Evolutionary conservation across 768 basidiomycete genomes (phyloP).

Genomic region (Mycena filopes): DNA sequence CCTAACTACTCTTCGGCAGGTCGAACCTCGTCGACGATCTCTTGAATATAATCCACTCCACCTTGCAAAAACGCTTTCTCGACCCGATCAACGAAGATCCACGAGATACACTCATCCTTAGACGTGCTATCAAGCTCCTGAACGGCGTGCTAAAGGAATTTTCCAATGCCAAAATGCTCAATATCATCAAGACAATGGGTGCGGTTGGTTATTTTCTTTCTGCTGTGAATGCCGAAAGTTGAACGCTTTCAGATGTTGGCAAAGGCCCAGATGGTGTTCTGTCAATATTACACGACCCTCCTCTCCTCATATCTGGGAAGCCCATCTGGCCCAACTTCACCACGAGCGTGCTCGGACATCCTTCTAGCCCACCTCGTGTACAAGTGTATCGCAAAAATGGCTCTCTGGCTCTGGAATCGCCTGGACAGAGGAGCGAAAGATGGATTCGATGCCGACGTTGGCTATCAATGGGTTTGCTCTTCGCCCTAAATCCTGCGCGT

Average conservation of each 20-base stretch:
- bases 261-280: slow-evolving; percentile 64
- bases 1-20: slow-evolving; percentile 51
- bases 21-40: slow-evolving; percentile 67
- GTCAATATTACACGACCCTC: slow-evolving; percentile 68
- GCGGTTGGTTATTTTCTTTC: slow-evolving; percentile 51
- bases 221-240: slow-evolving; percentile 14
- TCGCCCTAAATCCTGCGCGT: slow-evolving; percentile 6
- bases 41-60: slow-evolving; percentile 62
- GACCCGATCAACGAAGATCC: slow-evolving; percentile 51
- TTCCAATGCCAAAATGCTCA: slow-evolving; percentile 73
- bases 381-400: slow-evolving; percentile 79
- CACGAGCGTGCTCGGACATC: slow-evolving; percentile 52
- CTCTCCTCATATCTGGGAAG: slow-evolving; percentile 51
- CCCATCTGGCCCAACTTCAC: slow-evolving; percentile 52
- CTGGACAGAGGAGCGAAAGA: slow-evolving; percentile 55
- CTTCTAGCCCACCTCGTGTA: slow-evolving; percentile 73
- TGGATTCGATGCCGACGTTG: slow-evolving; percentile 53
- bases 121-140: slow-evolving; percentile 70
- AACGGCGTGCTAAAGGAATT: slow-evolving; percentile 79
- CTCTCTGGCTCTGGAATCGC: slow-evolving; percentile 76
- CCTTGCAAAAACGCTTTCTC: slow-evolving; percentile 61
- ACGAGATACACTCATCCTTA: slow-evolving; percentile 59
- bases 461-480: slow-evolving; percentile 59
- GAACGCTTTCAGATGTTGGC: slow-evolving; percentile 58
- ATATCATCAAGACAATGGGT: slow-evolving; percentile 73